Evolutionary conservation across 768 basidiomycete species (phyloP).

Genomic region (Tulasnella sp.): DNA sequence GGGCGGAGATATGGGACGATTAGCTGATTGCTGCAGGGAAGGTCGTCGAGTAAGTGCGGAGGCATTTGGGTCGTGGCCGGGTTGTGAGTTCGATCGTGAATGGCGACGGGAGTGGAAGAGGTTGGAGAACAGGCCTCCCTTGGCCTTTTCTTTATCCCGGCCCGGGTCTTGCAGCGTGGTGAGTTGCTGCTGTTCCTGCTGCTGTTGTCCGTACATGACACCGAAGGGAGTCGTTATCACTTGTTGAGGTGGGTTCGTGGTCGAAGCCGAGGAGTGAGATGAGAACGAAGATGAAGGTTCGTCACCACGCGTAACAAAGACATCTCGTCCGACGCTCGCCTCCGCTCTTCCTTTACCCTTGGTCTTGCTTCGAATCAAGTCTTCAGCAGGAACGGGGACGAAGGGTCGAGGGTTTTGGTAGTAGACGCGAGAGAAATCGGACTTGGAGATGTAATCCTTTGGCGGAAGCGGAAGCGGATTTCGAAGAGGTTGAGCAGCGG

Average conservation of each 20-base stretch:
- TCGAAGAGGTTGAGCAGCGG: not conserved
- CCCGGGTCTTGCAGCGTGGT: not conserved
- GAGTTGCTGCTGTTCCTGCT: not conserved
- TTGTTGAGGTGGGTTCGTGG: slow-evolving; percentile 9
- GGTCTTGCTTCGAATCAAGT: slow-evolving; percentile 7
- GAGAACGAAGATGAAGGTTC: slow-evolving; percentile 12
- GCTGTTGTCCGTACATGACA: not conserved
- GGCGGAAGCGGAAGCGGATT: slow-evolving; percentile 62
- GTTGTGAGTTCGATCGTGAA: not conserved
- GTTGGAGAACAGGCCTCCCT: not conserved
- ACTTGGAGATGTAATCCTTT: slow-evolving; percentile 33
- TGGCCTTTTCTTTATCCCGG: not conserved
- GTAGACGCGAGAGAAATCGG: slow-evolving; percentile 7
- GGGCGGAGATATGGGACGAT: slow-evolving; percentile 2
- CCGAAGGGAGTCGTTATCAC: slow-evolving; percentile 1
- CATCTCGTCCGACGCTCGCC: not conserved
- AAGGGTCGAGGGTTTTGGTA: slow-evolving; percentile 8
- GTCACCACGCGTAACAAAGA: not conserved
- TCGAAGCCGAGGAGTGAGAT: slow-evolving; percentile 10
- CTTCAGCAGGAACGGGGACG: not conserved
- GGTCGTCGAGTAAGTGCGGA: not conserved
- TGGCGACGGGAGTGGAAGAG: not conserved
- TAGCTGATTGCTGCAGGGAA: not conserved
- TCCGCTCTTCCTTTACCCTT: not conserved
- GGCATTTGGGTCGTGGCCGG: not conserved